These are phyloP conservation scores for Paraleonurus japonicus DNA, from an alignment of 257 asterid species.

Conservation along the genomic window DNA sequence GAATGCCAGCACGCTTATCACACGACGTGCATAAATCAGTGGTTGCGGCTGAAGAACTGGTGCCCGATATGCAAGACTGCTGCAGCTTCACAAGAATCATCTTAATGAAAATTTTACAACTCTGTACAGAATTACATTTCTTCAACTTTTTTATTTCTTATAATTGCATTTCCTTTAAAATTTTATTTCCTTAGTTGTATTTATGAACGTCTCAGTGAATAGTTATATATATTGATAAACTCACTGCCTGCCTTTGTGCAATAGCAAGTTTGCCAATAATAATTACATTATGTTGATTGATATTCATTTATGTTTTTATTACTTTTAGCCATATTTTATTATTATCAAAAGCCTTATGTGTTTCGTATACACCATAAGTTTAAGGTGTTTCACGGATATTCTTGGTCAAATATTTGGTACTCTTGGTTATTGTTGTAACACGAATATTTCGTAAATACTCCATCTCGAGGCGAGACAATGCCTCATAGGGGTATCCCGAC, in stretches of 20 bases:
- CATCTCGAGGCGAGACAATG: too few relatives aligned
- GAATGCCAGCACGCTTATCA: slow-evolving; percentile 74
- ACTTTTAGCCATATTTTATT: too few relatives aligned
- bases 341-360: too few relatives aligned
- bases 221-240: not conserved
- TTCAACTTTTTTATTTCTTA: not conserved
- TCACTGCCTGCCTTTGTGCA: slow-evolving; percentile 27
- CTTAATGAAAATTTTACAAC: not conserved
- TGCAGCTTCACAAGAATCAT: slow-evolving; percentile 37
- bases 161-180: not conserved
- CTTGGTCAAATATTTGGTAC: too few relatives aligned
- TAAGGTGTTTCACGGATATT: too few relatives aligned
- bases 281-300: not conserved
- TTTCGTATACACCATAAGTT: too few relatives aligned
- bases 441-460: too few relatives aligned
- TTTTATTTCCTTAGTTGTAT: not conserved
- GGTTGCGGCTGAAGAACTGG: slow-evolving; percentile 89
- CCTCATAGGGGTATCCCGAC: too few relatives aligned
- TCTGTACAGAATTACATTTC: slow-evolving; percentile 13
- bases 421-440: too few relatives aligned
- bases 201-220: slow-evolving; percentile 13
- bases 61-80: slow-evolving; percentile 90
- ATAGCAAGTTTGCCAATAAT: slow-evolving; percentile 11
- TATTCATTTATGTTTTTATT: not conserved
- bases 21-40: slow-evolving; percentile 55